A percentile compares a stretch with the other conserved stretches of the same genome.
Evolutionary conservation across 2,329 filamentous ascomycete genomes (phyloP).

Genomic region (Phialocephala subalpina): DNA sequence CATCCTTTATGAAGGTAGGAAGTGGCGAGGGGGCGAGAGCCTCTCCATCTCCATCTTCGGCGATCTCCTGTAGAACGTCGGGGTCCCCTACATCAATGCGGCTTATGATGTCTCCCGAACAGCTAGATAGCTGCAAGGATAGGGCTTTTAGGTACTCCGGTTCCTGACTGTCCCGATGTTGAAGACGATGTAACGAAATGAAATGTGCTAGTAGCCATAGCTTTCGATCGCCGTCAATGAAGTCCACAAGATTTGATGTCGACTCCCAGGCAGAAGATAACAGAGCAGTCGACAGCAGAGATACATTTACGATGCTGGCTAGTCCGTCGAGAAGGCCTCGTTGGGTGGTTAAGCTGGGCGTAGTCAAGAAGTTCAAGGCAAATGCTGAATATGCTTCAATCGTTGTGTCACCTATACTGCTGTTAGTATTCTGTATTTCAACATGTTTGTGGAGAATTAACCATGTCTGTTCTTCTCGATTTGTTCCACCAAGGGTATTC

Average conservation of each 20-base stretch:
- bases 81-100: slow-evolving; percentile 55
- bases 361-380: slow-evolving; percentile 42
- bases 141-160: slow-evolving; percentile 58
- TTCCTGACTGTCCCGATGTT: slow-evolving; percentile 46
- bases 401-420: slow-evolving; percentile 26
- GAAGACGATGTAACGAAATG: slow-evolving; percentile 61
- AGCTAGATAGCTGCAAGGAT: slow-evolving; percentile 60
- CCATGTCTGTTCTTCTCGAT: slow-evolving; percentile 24
- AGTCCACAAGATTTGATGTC: slow-evolving; percentile 32
- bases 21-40: slow-evolving; percentile 42
- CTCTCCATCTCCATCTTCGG: slow-evolving; percentile 37
- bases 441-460: slow-evolving; percentile 15
- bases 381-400: slow-evolving; percentile 40
- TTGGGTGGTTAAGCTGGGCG: slow-evolving; percentile 36
- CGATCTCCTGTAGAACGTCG: slow-evolving; percentile 43
- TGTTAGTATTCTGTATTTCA: slow-evolving; percentile 20
- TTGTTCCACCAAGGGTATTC: slow-evolving; percentile 33
- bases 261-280: slow-evolving; percentile 30
- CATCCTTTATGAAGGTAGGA: slow-evolving; percentile 66
- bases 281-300: slow-evolving; percentile 39
- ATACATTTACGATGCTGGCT: slow-evolving; percentile 37
- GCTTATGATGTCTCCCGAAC: slow-evolving; percentile 59
- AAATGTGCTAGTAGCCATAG: slow-evolving; percentile 75
- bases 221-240: slow-evolving; percentile 47
- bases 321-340: slow-evolving; percentile 37